Conservation (phyloP, 1,139 yeast genomes). For the Pichia sp. region DNA sequence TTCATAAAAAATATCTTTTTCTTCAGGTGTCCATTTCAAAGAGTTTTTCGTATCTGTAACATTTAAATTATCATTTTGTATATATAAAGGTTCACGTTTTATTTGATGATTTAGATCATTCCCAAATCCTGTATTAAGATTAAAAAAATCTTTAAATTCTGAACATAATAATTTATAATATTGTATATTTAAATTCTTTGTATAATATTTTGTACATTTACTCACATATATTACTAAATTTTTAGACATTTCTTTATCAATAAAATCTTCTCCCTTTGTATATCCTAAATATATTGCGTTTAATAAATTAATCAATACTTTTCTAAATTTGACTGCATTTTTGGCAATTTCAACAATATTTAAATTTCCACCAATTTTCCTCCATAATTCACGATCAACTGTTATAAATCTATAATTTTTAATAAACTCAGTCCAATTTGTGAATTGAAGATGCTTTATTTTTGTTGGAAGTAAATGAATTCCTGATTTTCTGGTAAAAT, state of each 20-base stretch:
- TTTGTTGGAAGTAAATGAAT: neutral
- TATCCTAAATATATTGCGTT: slow-evolving; percentile 8
- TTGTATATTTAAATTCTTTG: slow-evolving; percentile 13
- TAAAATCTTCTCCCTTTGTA: neutral
- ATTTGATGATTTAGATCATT: slow-evolving; percentile 15
- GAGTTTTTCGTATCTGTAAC: neutral
- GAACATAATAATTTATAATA: slow-evolving; percentile 19
- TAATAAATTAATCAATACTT: slow-evolving; percentile 3
- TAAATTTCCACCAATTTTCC: neutral
- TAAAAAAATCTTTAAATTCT: slow-evolving; percentile 19
- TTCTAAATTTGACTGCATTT: slow-evolving; percentile 3
- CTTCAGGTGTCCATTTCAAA: slow-evolving; percentile 37
- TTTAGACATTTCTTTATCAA: neutral
- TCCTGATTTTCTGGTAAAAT: neutral
- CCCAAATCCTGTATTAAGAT: slow-evolving; percentile 9
- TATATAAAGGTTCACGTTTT: slow-evolving; percentile 8
- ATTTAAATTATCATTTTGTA: slow-evolving; percentile 14
- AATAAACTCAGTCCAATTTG: slow-evolving; percentile 5
- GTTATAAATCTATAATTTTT: slow-evolving; percentile 1
- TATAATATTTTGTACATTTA: neutral
- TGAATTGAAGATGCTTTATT: neutral
- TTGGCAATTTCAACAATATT: slow-evolving; percentile 2
- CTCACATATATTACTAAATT: neutral
- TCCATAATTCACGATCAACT: slow-evolving; percentile 6
- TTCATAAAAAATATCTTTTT: slow-evolving; percentile 39